Conservation (phyloP, 345 rosid genomes). For the Fremontodendron californicum region DNA sequence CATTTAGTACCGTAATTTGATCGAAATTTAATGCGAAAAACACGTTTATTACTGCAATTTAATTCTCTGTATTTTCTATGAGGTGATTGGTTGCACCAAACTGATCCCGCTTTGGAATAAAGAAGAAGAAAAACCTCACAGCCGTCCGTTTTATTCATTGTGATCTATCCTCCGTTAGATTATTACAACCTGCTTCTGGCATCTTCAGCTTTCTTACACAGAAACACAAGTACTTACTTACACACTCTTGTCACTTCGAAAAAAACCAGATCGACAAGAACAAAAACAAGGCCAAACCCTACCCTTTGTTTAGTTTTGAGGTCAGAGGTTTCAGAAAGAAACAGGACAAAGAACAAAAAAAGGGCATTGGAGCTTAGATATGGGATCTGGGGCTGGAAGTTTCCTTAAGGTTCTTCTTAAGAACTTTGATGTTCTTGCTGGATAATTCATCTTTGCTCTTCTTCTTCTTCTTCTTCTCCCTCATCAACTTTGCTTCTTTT, state of each 20-base stretch:
- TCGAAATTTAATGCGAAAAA: too few relatives aligned
- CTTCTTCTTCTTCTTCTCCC: neutral
- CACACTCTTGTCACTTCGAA: neutral
- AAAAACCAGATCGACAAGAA: neutral
- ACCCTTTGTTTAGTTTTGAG: neutral
- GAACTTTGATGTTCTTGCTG: conserved; percentile 20
- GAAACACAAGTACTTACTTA: neutral
- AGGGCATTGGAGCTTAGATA: conserved; percentile 3
- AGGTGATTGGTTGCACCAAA: neutral
- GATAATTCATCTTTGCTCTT: neutral
- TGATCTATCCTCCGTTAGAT: neutral
- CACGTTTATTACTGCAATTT: too few relatives aligned
- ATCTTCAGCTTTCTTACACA: neutral
- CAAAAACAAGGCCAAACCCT: neutral
- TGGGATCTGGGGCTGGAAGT: conserved; percentile 25
- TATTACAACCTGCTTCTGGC: neutral
- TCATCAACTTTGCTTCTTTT: neutral
- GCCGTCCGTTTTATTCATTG: neutral
- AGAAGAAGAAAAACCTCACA: neutral
- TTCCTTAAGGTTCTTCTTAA: conserved; percentile 15
- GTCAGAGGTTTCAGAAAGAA: neutral
- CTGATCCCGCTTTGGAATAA: neutral
- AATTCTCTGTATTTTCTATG: too few relatives aligned
- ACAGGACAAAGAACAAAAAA: neutral
- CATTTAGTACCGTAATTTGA: too few relatives aligned